Evolutionary conservation across 495 filamentous ascomycete genomes (phyloP).

Genomic region (Chaetomidium leptoderma): DNA sequence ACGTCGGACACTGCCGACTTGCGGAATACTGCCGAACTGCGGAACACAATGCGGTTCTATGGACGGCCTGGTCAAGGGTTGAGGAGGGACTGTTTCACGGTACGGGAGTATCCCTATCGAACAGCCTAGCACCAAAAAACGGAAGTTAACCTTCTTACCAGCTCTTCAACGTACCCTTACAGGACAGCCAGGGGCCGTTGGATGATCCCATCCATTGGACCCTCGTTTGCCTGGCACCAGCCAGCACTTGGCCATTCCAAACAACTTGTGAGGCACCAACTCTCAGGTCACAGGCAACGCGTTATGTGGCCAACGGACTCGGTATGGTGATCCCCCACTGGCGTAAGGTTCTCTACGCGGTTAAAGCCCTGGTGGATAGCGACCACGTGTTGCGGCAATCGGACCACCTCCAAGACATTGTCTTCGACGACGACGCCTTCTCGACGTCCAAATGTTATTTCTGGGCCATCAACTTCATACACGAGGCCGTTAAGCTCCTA

Average conservation of each 20-base stretch:
- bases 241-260: not conserved
- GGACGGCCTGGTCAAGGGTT: not conserved
- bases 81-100: not conserved
- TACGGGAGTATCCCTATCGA: not conserved
- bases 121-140: not conserved
- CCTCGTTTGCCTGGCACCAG: not conserved
- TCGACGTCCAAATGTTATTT: conserved; percentile 19
- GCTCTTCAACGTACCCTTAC: not conserved
- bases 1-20: too few species aligned
- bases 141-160: not conserved
- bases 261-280: not conserved
- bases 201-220: conserved; percentile 1
- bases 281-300: not conserved
- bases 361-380: not conserved
- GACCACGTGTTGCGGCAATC: not conserved
- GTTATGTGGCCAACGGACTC: not conserved
- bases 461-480: conserved; percentile 18
- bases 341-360: not conserved
- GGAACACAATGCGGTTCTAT: not conserved
- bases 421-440: conserved; percentile 15
- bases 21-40: not conserved
- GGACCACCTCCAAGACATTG: conserved; percentile 2
- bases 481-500: conserved; percentile 8
- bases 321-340: not conserved
- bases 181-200: too few species aligned